Conservation (phyloP, 805 yeast species). For the Yarrowia phangngaensis region DNA sequence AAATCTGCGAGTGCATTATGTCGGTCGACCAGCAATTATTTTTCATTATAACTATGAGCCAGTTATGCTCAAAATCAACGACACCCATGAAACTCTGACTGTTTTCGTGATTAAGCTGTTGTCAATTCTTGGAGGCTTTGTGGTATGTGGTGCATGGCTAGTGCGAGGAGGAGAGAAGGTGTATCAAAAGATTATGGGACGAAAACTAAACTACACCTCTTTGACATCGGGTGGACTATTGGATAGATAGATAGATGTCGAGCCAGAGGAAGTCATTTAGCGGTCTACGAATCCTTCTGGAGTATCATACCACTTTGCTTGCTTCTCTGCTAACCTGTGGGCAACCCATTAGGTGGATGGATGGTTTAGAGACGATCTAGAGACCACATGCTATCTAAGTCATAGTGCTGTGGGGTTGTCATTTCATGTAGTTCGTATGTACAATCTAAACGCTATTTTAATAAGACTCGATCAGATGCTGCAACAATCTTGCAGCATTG, state of each 20-base stretch:
- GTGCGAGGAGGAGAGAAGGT: slow-evolving; percentile 10
- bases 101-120: slow-evolving; percentile 74
- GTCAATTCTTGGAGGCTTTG: slow-evolving; percentile 78
- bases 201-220: slow-evolving; percentile 24
- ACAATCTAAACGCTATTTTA: background rate
- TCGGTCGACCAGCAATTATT: slow-evolving; percentile 66
- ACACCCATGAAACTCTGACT: slow-evolving; percentile 68
- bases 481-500: slow-evolving; percentile 5
- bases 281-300: too few relatives aligned
- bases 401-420: too few relatives aligned
- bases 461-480: slow-evolving; percentile 20
- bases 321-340: too few relatives aligned
- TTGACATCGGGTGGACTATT: slow-evolving; percentile 1
- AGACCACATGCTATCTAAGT: too few relatives aligned
- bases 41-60: slow-evolving; percentile 89
- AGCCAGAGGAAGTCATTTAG: too few relatives aligned
- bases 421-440: too few relatives aligned
- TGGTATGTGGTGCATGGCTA: slow-evolving; percentile 62
- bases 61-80: slow-evolving; percentile 62
- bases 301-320: too few relatives aligned
- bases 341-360: too few relatives aligned
- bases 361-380: too few relatives aligned
- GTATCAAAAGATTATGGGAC: slow-evolving; percentile 34
- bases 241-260: too few relatives aligned
- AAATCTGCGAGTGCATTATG: slow-evolving; percentile 34